Evolutionary conservation across 306 rosid species (phyloP), one percentile per base, ranked within the genome.

Genomic region (Oxytropis ochrocephala): DNA sequence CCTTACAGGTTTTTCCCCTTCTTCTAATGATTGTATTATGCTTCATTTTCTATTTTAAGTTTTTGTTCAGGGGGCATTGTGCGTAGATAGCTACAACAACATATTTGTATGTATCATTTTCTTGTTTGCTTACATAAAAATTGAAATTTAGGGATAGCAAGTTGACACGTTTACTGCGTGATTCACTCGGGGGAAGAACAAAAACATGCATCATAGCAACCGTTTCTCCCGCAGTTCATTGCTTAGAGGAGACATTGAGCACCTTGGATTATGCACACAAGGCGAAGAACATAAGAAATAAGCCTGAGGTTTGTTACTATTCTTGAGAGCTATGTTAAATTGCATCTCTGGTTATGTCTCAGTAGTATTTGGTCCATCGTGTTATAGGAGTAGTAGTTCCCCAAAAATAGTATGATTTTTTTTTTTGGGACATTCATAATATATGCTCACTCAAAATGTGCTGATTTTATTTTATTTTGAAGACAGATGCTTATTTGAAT

Each of bases 141-240:
- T 66, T 67, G 76, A 60, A 60, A 77, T 78, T 46, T 67, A 95
- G 99, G 89, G 99, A 95, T 83, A 95, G 99, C 85, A 95, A 95
- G 81, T 85, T 95, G 57, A 95, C 99, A 0, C 86, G 99, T 57
- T 84, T 95, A 83, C 90, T 95, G 60, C 97, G 99, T 16, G 99
- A 95, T 79, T 95, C 99, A 27, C 96, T 95, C 68, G 99, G 99
- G 0, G 99, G 99, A 70, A 85, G 99, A 87, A 95, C 99, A 49
- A 95, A 91, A 79, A 95, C 99, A n/a, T 95, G 99, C 71, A 95
- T 95, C 81, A 95, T 95, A 70, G 97, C 99, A 6, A 91, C 99
- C 9, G 97, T 95, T 39, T 95, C 99, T 19, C 99, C 99, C 1
- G 99, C 97, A 38, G 99, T 95, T 72, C 99, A 87, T 71, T 95